Percentiles rank a stretch among this genome's conserved stretches.
Conservation (phyloP, 352 stramenopile species). For the Globisporangium cylindrosporum region DNA sequence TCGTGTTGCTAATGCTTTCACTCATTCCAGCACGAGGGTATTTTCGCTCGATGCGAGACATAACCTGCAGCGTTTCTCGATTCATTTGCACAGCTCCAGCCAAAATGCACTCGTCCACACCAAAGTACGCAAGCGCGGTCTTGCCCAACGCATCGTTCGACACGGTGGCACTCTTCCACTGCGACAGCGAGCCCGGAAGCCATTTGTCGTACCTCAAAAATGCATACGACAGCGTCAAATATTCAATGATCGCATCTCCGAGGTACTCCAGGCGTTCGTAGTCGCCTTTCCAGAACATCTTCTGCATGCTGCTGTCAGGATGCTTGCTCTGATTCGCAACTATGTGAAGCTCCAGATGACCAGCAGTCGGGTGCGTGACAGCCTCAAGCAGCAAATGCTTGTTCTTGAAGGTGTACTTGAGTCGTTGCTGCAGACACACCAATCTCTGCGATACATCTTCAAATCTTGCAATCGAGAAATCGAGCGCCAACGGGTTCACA, state of each 20-base stretch:
- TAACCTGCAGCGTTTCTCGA: constrained; percentile 49
- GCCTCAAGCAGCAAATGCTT: constrained; percentile 75
- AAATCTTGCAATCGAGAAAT: constrained; percentile 56
- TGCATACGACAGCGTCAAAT: constrained; percentile 83
- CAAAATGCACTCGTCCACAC: constrained; percentile 78
- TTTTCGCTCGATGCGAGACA: constrained; percentile 47
- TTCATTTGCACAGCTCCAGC: constrained; percentile 67
- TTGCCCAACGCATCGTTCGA: constrained; percentile 85
- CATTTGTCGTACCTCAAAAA: constrained; percentile 68
- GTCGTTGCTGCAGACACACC: constrained; percentile 58
- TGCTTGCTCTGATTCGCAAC: constrained; percentile 16
- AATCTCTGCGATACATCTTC: constrained; percentile 55
- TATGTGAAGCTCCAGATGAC: constrained; percentile 49
- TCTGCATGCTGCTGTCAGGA: constrained; percentile 27
- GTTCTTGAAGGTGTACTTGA: constrained; percentile 84
- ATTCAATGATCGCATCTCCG: constrained; percentile 88
- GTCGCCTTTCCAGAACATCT: constrained; percentile 67
- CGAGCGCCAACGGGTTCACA: constrained; percentile 30
- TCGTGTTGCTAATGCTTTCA: neutral
- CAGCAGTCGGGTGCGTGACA: constrained; percentile 74
- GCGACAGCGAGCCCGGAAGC: constrained; percentile 72
- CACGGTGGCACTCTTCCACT: constrained; percentile 86
- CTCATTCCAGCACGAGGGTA: constrained; percentile 25
- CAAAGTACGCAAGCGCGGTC: constrained; percentile 75
- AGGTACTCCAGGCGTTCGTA: constrained; percentile 90